Conservation (phyloP, 2,329 filamentous ascomycete species). For the Coniella lustricola region DNA sequence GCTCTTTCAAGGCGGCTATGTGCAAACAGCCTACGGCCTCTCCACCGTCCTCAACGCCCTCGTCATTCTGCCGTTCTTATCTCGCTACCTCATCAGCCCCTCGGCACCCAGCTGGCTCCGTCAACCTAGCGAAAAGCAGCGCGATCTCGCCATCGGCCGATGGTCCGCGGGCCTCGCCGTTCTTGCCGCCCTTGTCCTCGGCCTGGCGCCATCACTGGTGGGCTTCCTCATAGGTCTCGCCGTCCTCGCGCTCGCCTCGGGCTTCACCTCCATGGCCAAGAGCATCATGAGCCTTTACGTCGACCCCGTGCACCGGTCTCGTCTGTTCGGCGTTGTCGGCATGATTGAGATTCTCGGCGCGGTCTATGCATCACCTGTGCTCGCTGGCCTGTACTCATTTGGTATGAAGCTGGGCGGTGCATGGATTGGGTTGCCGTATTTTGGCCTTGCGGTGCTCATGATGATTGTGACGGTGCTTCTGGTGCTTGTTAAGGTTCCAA, state of each 20-base stretch:
- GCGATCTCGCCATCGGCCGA: constrained; percentile 23
- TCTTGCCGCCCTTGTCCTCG: constrained; percentile 21
- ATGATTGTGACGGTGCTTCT: background rate
- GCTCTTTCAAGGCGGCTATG: constrained; percentile 25
- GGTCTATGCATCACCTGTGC: constrained; percentile 24
- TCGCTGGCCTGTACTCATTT: constrained; percentile 25
- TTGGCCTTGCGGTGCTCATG: background rate
- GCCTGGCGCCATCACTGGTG: constrained; percentile 20
- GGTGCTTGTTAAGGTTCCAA: background rate
- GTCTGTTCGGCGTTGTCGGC: constrained; percentile 25
- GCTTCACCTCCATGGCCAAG: constrained; percentile 21
- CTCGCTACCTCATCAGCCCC: constrained; percentile 18
- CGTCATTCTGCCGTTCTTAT: constrained; percentile 23
- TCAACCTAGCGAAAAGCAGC: constrained; percentile 20
- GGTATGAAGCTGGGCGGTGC: constrained; percentile 18
- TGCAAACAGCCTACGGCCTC: constrained; percentile 24
- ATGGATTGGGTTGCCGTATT: constrained; percentile 5
- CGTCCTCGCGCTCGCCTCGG: constrained; percentile 24
- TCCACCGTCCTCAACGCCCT: constrained; percentile 22
- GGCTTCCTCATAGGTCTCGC: constrained; percentile 24
- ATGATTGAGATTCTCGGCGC: constrained; percentile 25
- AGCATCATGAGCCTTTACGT: constrained; percentile 27
- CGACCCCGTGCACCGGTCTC: constrained; percentile 23
- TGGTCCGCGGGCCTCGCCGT: constrained; percentile 21
- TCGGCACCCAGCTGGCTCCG: constrained; percentile 12